phyloP scores from a whole-genome alignment of 2,329 filamentous ascomycete genomes.

The Talaromyces sp. region DNA sequence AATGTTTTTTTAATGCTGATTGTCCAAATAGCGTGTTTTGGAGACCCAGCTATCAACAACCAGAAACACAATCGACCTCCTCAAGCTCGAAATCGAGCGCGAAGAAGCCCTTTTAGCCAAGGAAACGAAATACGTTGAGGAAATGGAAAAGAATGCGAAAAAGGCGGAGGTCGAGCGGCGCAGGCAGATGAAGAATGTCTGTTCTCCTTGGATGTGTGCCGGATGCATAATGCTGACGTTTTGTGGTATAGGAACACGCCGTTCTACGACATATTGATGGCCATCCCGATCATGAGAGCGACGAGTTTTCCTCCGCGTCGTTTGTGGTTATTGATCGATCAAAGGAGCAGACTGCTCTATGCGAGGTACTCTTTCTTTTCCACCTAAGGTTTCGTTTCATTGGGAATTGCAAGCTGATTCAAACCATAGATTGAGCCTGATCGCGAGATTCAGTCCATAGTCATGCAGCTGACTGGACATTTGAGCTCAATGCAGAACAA shows the following conservation, averaged over 20 bases:
- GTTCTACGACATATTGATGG: slow-evolving; percentile 35
- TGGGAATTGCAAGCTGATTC: slow-evolving; percentile 2
- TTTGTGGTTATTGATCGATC: slow-evolving; percentile 29
- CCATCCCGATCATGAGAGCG: slow-evolving; percentile 20
- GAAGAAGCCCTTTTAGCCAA: slow-evolving; percentile 41
- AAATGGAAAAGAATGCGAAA: slow-evolving; percentile 44
- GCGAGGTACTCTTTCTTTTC: slow-evolving; percentile 29
- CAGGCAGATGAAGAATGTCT: slow-evolving; percentile 41
- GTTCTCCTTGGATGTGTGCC: not conserved
- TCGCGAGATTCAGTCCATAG: slow-evolving; percentile 33
- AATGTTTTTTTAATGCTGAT: no score
- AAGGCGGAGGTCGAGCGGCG: slow-evolving; percentile 37
- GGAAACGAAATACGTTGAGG: slow-evolving; percentile 40
- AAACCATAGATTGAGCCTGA: slow-evolving; percentile 35
- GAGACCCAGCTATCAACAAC: slow-evolving; percentile 40
- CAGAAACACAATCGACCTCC: slow-evolving; percentile 38
- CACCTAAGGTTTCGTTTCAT: not conserved
- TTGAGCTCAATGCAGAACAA: slow-evolving; percentile 45
- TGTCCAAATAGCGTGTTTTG: slow-evolving; percentile 37
- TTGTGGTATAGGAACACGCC: slow-evolving; percentile 35
- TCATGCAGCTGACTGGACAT: slow-evolving; percentile 42
- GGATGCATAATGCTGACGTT: not conserved
- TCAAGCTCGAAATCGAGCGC: slow-evolving; percentile 41
- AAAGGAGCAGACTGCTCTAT: slow-evolving; percentile 28
- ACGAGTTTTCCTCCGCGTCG: slow-evolving; percentile 23